Evolutionary conservation across 1,284 basidiomycete genomes (phyloP), one percentile per base, ranked within the genome.

Genomic region (Limonomyces culmigenus): DNA sequence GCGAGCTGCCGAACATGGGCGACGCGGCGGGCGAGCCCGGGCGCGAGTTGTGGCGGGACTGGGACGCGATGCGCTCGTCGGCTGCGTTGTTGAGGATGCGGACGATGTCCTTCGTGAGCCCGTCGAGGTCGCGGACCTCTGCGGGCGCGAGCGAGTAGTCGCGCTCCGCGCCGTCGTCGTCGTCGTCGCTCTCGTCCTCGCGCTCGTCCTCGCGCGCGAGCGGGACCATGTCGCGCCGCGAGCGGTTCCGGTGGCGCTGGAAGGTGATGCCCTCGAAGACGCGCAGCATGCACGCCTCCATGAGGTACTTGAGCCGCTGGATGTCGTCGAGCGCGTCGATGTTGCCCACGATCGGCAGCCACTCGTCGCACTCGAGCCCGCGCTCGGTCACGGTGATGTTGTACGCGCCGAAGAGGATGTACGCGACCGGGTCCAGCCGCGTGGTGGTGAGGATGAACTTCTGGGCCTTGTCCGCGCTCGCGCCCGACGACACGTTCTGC

Each of bases 361-460:
- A 97, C 32, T 72, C 73, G 49, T 97, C 92, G 51, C 87, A 92
- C 50, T 84, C 76, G 19, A 91, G 55, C 2, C 85, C 84, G 13
- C 70, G 64, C 31, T 70, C 65, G 1, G 68, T 71, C 32, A 78
- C 68, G 39, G 70, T 58, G 30, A 91, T 67, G 38, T 79, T 68
- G 52, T 85, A 76, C 1, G 89, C 88, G 11, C 92, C 92, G 46
- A 97, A 96, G 8, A 97, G 66, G 58, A 95, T 73, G 53, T 91
- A 95, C 1, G 83, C 81, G 63, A 96, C 65, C 6, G 85, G 84
- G 54, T 96, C 91, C 21, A 96, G 60, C 23, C 80, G 75, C 2
- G 87, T 89, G n/a, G 83, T 86, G 19, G 67, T 74, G 33, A 91
- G 69, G 23, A 96, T 61, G 53, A 70, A 80, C 39, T 70, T 85